phyloP scores from a whole-genome alignment of 2,329 filamentous ascomycete genomes.

The Colletotrichum sp. region DNA sequence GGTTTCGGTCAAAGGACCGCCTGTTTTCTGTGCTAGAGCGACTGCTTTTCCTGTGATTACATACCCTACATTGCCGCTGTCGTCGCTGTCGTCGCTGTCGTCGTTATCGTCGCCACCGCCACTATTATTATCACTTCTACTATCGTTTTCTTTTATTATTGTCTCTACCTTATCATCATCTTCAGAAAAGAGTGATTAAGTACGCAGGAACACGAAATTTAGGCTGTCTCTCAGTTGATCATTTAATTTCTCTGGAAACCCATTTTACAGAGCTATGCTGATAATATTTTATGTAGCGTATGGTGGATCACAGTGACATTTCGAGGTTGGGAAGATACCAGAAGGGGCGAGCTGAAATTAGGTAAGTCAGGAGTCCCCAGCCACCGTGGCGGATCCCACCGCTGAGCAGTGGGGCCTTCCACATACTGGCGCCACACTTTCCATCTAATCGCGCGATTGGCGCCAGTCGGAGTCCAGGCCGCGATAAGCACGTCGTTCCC shows the following conservation, averaged over 20 bases:
- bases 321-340: background rate
- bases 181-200: background rate
- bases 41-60: background rate
- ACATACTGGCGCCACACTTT: slow-evolving; percentile 1
- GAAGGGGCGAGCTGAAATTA: background rate
- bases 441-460: background rate
- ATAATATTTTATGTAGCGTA: background rate
- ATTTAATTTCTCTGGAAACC: background rate
- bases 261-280: background rate
- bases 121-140: background rate
- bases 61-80: no score
- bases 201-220: background rate
- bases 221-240: background rate
- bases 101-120: background rate
- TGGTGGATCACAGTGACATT: background rate
- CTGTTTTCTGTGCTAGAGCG: background rate
- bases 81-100: no score
- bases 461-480: slow-evolving; percentile 16
- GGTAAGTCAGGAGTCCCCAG: slow-evolving; percentile 7
- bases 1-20: background rate
- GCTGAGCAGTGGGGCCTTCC: background rate
- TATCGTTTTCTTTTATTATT: background rate
- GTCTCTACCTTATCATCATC: background rate
- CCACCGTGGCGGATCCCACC: slow-evolving; percentile 9
- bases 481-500: slow-evolving; percentile 6